Percentiles rank a stretch among this genome's conserved stretches.
phyloP scores from a whole-genome alignment of 768 basidiomycete genomes.

The Pleurotus salmoneostramineus region DNA sequence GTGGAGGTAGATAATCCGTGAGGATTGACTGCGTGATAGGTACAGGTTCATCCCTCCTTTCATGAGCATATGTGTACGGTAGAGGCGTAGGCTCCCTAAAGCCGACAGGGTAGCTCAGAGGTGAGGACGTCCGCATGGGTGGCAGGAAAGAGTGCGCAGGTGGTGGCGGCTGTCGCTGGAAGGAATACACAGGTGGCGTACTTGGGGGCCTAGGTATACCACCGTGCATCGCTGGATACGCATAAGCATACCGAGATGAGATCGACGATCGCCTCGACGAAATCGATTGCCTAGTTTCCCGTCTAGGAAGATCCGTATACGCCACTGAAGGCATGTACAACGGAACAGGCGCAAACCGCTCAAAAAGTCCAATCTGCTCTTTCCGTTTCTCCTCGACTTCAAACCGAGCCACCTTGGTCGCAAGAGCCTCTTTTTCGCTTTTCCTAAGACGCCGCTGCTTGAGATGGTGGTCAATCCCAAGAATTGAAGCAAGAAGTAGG shows the following conservation, averaged over 20 bases:
- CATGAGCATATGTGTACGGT: slow-evolving; percentile 2
- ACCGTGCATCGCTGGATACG: background rate
- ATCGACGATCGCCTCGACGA: background rate
- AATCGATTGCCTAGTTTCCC: background rate
- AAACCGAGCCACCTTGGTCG: background rate
- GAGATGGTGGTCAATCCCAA: slow-evolving; percentile 22
- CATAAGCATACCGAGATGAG: background rate
- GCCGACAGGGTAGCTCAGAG: background rate
- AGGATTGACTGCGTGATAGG: slow-evolving; percentile 2
- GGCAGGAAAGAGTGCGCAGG: background rate
- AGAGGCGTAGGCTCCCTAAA: background rate
- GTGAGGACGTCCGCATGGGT: background rate
- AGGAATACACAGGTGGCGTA: background rate
- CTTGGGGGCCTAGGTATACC: background rate
- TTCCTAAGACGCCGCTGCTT: slow-evolving; percentile 14
- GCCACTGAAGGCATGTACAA: slow-evolving; percentile 1
- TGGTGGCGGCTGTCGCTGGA: background rate
- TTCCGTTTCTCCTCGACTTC: background rate
- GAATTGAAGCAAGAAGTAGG: slow-evolving; percentile 21
- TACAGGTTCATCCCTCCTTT: background rate
- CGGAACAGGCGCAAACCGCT: background rate
- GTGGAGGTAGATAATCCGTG: background rate
- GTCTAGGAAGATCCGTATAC: background rate
- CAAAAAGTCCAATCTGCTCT: background rate
- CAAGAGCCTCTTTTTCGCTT: slow-evolving; percentile 12